These are phyloP conservation scores for Cercospora brassicicola DNA, from an alignment of 2,329 filamentous ascomycete genomes.

Conservation along the genomic window DNA sequence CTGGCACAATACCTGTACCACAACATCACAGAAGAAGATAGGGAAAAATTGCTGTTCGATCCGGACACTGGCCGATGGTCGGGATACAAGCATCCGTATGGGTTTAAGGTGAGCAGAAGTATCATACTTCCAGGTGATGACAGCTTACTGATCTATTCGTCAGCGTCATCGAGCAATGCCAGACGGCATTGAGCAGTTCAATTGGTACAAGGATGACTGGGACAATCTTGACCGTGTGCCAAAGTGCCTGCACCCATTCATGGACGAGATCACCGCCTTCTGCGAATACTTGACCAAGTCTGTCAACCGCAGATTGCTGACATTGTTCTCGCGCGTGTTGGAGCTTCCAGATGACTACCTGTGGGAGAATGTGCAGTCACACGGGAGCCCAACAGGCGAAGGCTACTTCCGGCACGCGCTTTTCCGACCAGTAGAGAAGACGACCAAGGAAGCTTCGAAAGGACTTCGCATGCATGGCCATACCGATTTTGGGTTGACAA, in stretches of 20 bases:
- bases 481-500: slow-evolving; percentile 45
- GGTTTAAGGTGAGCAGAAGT: slow-evolving; percentile 16
- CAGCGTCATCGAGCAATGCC: slow-evolving; percentile 43
- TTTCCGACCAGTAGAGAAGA: slow-evolving; percentile 27
- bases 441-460: slow-evolving; percentile 22
- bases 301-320: slow-evolving; percentile 45
- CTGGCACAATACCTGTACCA: slow-evolving; percentile 54
- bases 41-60: slow-evolving; percentile 50
- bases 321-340: slow-evolving; percentile 47
- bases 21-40: slow-evolving; percentile 54
- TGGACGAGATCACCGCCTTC: slow-evolving; percentile 53
- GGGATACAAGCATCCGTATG: slow-evolving; percentile 54
- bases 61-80: slow-evolving; percentile 53
- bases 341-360: slow-evolving; percentile 50
- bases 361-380: slow-evolving; percentile 47
- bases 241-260: slow-evolving; percentile 51
- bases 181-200: slow-evolving; percentile 58
- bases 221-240: slow-evolving; percentile 47
- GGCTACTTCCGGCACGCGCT: slow-evolving; percentile 47
- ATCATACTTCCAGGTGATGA: neutral
- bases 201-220: slow-evolving; percentile 54
- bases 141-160: neutral
- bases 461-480: slow-evolving; percentile 42
- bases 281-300: slow-evolving; percentile 52
- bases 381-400: slow-evolving; percentile 46